A percentile compares a stretch with the other conserved stretches of the same genome.
Conservation (phyloP, 1,139 yeast species). For the Debaryomycetaceae sp. region DNA sequence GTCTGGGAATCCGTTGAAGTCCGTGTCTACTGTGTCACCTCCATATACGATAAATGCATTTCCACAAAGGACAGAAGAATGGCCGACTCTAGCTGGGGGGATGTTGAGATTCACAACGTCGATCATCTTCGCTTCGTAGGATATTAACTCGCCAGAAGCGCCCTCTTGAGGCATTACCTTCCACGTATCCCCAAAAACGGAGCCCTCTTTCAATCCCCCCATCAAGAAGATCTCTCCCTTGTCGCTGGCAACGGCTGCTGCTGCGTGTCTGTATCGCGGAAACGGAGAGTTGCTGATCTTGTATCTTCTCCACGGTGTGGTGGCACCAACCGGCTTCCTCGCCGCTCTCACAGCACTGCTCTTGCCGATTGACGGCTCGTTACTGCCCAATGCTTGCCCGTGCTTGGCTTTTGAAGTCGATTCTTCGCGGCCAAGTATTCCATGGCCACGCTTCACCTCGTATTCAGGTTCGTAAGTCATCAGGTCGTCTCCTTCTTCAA, state of each 20-base stretch:
- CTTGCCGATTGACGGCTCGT: conserved; percentile 1
- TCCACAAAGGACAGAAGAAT: conserved; percentile 87
- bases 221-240: conserved; percentile 81
- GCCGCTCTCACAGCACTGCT: not conserved
- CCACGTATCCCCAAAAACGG: conserved; percentile 96
- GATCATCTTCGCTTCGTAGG: conserved; percentile 58
- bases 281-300: conserved; percentile 78
- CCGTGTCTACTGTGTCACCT: conserved; percentile 91
- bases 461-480: conserved; percentile 4
- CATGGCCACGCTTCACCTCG: conserved; percentile 2
- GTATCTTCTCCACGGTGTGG: conserved; percentile 75
- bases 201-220: conserved; percentile 93
- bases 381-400: conserved; percentile 1
- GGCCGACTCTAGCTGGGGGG: conserved; percentile 97
- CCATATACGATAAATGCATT: conserved; percentile 95
- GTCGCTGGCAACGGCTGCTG: conserved; percentile 70
- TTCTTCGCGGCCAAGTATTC: not conserved
- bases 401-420: not conserved
- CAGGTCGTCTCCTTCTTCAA: conserved; percentile 6
- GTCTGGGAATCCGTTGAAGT: conserved; percentile 77
- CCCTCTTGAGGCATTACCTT: conserved; percentile 49
- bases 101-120: conserved; percentile 52
- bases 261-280: conserved; percentile 93
- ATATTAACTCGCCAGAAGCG: conserved; percentile 20
- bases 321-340: conserved; percentile 4